Percentiles rank a stretch among this genome's conserved stretches.
phyloP scores from a whole-genome alignment of 202 grass and related monocot species.

The Digitaria exilis region DNA sequence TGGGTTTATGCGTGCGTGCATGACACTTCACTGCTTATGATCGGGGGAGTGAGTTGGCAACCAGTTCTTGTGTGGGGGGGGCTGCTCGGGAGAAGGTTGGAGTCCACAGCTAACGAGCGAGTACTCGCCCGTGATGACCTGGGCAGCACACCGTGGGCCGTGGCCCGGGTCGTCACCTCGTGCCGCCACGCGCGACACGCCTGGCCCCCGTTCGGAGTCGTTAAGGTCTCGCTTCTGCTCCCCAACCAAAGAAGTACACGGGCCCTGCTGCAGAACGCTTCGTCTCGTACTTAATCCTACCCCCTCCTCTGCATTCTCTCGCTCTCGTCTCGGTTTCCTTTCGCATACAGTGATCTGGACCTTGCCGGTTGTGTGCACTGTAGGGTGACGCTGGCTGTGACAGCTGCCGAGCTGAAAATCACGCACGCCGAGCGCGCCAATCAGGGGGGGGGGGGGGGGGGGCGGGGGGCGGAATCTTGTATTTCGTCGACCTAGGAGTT shows the following conservation, averaged over 20 bases:
- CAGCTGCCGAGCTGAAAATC: conserved; percentile 11
- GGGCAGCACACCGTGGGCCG: too few species aligned
- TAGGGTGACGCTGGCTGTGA: neutral
- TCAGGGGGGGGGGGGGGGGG: too few species aligned
- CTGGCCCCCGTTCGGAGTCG: too few species aligned
- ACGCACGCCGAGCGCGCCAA: neutral
- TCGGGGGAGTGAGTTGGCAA: neutral
- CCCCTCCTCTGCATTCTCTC: too few species aligned
- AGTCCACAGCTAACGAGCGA: neutral
- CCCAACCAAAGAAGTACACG: neutral
- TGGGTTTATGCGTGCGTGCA: too few species aligned
- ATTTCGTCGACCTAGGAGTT: conserved; percentile 32
- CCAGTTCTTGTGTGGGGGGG: neutral
- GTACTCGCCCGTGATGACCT: neutral
- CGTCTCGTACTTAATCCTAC: too few species aligned
- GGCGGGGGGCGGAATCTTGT: too few species aligned
- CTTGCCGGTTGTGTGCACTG: neutral
- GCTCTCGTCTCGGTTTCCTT: neutral
- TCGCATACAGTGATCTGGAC: neutral
- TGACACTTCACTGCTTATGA: neutral
- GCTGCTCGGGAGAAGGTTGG: neutral
- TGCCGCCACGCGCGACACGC: too few species aligned
- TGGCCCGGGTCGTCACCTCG: too few species aligned
- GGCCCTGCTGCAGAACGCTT: neutral
- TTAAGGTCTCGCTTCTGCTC: neutral